phyloP scores from a whole-genome alignment of 768 basidiomycete genomes.

The Podaxis rugospora region DNA sequence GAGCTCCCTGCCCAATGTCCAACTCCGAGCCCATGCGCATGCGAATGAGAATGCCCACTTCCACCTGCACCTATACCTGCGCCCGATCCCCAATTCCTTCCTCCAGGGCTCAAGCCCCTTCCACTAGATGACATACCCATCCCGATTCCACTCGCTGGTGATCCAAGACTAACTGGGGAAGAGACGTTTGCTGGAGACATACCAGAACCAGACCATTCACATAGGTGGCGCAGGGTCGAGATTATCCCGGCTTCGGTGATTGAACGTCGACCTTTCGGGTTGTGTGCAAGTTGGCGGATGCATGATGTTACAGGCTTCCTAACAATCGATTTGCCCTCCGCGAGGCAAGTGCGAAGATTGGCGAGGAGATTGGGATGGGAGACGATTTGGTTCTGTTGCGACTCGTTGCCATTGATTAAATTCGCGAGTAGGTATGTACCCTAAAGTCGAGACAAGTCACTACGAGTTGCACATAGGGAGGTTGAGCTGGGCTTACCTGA shows the following conservation, averaged over 20 bases:
- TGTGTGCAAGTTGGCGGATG: conserved; percentile 50
- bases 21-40: not conserved
- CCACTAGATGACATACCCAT: conserved; percentile 11
- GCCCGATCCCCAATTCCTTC: conserved; percentile 4
- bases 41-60: not conserved
- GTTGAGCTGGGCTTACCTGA: conserved; percentile 31
- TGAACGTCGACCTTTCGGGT: conserved; percentile 28
- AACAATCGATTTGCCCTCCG: conserved; percentile 52
- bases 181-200: conserved; percentile 5
- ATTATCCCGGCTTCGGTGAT: conserved; percentile 37
- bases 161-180: conserved; percentile 6
- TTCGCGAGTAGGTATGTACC: conserved; percentile 65
- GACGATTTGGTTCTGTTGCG: conserved; percentile 51
- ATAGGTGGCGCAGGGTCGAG: conserved; percentile 34
- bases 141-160: conserved; percentile 10
- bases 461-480: not conserved
- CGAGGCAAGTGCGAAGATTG: conserved; percentile 54
- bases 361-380: conserved; percentile 45
- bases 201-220: conserved; percentile 32
- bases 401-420: conserved; percentile 53
- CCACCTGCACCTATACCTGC: conserved; percentile 5
- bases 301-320: conserved; percentile 59
- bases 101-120: conserved; percentile 25
- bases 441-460: conserved; percentile 16
- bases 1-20: conserved; percentile 11